phyloP scores from a whole-genome alignment of 1,284 basidiomycete genomes.

The Somion occarium region DNA sequence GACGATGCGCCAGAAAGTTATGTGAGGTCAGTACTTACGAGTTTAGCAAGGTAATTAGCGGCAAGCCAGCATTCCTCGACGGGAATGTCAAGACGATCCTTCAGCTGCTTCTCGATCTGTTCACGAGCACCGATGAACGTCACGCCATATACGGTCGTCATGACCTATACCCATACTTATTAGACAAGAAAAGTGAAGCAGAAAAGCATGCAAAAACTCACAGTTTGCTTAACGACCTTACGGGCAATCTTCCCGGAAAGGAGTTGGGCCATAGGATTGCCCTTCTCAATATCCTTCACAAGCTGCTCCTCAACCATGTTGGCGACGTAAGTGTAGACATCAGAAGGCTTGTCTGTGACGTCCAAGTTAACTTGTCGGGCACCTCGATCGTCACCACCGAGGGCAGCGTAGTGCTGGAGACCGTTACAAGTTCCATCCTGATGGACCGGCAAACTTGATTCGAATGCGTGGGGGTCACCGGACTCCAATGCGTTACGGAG shows the following conservation, averaged over 20 bases:
- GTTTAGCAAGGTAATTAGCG: constrained; percentile 82
- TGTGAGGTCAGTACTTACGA: constrained; percentile 38
- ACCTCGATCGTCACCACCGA: constrained; percentile 89
- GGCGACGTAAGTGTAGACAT: constrained; percentile 97
- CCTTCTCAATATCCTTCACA: constrained; percentile 43
- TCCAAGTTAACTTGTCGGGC: constrained; percentile 93
- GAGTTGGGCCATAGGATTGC: constrained; percentile 54
- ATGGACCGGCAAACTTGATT: constrained; percentile 85
- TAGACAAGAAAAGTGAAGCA: not conserved
- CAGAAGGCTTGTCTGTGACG: constrained; percentile 83
- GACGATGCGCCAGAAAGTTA: constrained; percentile 6
- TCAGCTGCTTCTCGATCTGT: constrained; percentile 90
- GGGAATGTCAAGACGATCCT: constrained; percentile 71
- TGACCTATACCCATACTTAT: constrained; percentile 51
- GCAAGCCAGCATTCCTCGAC: constrained; percentile 71
- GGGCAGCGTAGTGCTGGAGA: constrained; percentile 96
- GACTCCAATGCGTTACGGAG: constrained; percentile 76
- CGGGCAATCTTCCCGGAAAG: constrained; percentile 81
- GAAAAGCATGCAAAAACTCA: constrained; percentile 27
- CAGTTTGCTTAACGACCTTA: constrained; percentile 98
- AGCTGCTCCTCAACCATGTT: constrained; percentile 67
- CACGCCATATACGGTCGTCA: constrained; percentile 99
- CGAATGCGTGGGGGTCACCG: constrained; percentile 66
- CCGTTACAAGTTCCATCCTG: constrained; percentile 99
- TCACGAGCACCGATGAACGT: constrained; percentile 94